Evolutionary conservation across 2,329 filamentous ascomycete species (phyloP).

Genomic region (Exophiala bonariae): DNA sequence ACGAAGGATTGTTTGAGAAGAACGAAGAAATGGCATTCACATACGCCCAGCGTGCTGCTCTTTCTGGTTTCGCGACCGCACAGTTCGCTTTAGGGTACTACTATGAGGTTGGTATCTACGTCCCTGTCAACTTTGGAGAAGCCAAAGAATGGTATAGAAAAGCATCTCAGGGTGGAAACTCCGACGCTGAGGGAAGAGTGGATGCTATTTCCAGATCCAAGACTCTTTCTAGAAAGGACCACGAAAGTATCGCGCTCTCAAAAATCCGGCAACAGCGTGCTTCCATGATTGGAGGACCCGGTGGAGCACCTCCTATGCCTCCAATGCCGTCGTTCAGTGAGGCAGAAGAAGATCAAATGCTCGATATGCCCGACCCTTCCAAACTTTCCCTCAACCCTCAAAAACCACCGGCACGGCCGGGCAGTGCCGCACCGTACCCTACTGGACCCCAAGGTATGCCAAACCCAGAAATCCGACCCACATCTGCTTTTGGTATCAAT

Average conservation of each 20-base stretch:
- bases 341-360: slow-evolving; percentile 30
- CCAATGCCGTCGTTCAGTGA: slow-evolving; percentile 44
- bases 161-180: slow-evolving; percentile 86
- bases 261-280: slow-evolving; percentile 82
- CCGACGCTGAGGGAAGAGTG: slow-evolving; percentile 78
- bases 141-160: slow-evolving; percentile 88
- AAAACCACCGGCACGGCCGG: slow-evolving; percentile 28
- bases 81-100: slow-evolving; percentile 98
- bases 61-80: slow-evolving; percentile 78
- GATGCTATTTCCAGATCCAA: slow-evolving; percentile 81
- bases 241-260: slow-evolving; percentile 85
- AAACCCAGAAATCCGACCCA: slow-evolving; percentile 41
- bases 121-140: slow-evolving; percentile 77
- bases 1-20: slow-evolving; percentile 88
- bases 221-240: slow-evolving; percentile 83
- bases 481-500: slow-evolving; percentile 50
- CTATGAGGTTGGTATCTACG: slow-evolving; percentile 91
- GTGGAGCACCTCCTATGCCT: slow-evolving; percentile 39
- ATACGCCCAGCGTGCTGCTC: slow-evolving; percentile 84
- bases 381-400: slow-evolving; percentile 37
- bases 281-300: slow-evolving; percentile 44
- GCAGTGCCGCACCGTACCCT: slow-evolving; percentile 42
- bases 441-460: slow-evolving; percentile 36
- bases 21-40: slow-evolving; percentile 92
- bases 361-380: slow-evolving; percentile 52